Conservation (phyloP, 495 filamentous ascomycete genomes). For the Aspergillus coremiiformis region DNA sequence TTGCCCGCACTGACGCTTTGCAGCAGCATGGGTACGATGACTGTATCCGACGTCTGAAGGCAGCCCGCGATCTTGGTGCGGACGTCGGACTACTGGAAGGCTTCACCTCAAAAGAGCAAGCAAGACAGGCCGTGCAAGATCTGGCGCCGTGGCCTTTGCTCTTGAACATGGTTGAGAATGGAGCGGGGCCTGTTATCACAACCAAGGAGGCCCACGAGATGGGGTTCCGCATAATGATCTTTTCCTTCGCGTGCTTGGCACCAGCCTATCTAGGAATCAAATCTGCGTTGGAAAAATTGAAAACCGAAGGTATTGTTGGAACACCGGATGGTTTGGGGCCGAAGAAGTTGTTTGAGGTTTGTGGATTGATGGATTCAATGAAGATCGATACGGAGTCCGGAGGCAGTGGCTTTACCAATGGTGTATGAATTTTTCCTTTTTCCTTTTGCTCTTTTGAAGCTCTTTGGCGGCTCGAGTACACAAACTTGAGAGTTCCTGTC, state of each 20-base stretch:
- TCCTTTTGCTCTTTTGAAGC: constrained; percentile 9
- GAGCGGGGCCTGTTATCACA: constrained; percentile 50
- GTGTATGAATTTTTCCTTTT: constrained; percentile 19
- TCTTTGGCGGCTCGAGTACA: no score
- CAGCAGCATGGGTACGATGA: constrained; percentile 57
- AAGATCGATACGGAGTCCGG: constrained; percentile 50
- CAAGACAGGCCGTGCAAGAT: constrained; percentile 43
- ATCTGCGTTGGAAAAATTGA: constrained; percentile 36
- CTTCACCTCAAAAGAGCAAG: constrained; percentile 48
- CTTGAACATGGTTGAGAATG: constrained; percentile 58
- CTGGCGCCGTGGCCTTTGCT: constrained; percentile 52
- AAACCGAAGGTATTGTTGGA: constrained; percentile 42
- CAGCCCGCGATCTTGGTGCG: constrained; percentile 49
- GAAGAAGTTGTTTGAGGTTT: constrained; percentile 48
- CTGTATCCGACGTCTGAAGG: constrained; percentile 47
- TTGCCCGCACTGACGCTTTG: constrained; percentile 63
- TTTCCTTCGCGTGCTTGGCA: constrained; percentile 44
- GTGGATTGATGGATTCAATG: constrained; percentile 52
- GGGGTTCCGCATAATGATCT: constrained; percentile 59
- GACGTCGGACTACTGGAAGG: constrained; percentile 63
- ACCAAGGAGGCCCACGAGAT: constrained; percentile 50
- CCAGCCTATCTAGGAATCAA: constrained; percentile 48
- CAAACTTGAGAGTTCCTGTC: not conserved
- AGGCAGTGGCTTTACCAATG: constrained; percentile 39
- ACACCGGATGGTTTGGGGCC: constrained; percentile 41